phyloP scores from a whole-genome alignment of 371 early-diverging fungal species.

The Enterocytospora artemiae region DNA sequence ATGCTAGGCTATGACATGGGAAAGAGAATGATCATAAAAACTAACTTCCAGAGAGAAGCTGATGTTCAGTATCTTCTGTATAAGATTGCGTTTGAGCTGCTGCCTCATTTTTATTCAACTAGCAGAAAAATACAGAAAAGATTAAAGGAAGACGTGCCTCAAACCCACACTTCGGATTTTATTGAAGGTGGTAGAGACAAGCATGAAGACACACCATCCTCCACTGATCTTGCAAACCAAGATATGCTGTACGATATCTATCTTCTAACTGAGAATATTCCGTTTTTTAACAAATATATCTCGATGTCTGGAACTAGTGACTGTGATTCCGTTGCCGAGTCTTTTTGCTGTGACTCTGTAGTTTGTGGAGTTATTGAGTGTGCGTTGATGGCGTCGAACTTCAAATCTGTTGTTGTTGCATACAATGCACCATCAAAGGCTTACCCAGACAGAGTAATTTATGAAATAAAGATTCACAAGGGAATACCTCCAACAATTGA shows the following conservation, averaged over 20 bases:
- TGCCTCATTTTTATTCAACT: conserved; percentile 18
- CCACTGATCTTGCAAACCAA: too few relatives aligned
- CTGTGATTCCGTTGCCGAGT: too few relatives aligned
- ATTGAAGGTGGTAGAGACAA: too few relatives aligned
- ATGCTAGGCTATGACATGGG: conserved; percentile 26
- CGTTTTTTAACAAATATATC: too few relatives aligned
- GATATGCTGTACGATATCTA: too few relatives aligned
- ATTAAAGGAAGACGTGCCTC: too few relatives aligned
- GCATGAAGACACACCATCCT: too few relatives aligned
- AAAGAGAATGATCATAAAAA: conserved; percentile 6
- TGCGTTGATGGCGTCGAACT: conserved; percentile 21
- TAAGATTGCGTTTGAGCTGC: conserved; percentile 29
- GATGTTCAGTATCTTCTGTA: conserved; percentile 29
- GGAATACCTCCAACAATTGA: too few relatives aligned
- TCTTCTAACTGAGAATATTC: too few relatives aligned
- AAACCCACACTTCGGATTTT: too few relatives aligned
- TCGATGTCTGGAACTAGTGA: too few relatives aligned
- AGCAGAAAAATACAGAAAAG: conserved; percentile 18
- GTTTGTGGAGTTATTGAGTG: conserved; percentile 30
- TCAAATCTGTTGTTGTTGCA: conserved; percentile 24
- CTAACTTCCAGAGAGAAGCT: conserved; percentile 29
- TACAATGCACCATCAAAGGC: conserved; percentile 15
- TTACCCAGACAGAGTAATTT: too few relatives aligned
- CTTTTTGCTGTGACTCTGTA: conserved; percentile 30
- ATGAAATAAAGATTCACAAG: conserved; percentile 5